Evolutionary conservation across 345 rosid genomes (phyloP).

Genomic region (Syzygium aromaticum): DNA sequence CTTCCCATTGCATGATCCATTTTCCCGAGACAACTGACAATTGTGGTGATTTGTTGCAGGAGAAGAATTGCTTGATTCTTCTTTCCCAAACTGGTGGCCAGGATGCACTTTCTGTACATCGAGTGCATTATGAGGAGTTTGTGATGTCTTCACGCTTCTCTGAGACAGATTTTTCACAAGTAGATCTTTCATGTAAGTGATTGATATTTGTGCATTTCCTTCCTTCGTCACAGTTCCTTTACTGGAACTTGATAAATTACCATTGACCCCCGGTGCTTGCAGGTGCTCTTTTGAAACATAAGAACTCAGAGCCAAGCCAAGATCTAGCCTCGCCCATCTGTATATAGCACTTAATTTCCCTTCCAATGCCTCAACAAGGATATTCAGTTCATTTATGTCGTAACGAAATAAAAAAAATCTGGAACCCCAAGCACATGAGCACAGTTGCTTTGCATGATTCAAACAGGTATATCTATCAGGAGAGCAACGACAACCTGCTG

Average conservation of each 20-base stretch:
- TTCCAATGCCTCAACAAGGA: conserved; percentile 94
- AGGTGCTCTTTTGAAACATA: conserved; percentile 29
- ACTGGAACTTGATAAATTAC: conserved; percentile 25
- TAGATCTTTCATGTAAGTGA: conserved; percentile 24
- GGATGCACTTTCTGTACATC: conserved; percentile 7
- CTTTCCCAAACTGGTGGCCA: conserved; percentile 15
- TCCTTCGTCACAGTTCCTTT: conserved; percentile 25
- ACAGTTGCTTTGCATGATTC: conserved; percentile 80
- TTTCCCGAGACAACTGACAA: conserved; percentile 33
- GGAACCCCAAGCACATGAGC: conserved; percentile 61
- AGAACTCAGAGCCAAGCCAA: conserved; percentile 79
- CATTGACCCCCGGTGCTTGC: conserved; percentile 11
- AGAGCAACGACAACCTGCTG: conserved; percentile 92
- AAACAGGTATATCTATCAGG: conserved; percentile 88
- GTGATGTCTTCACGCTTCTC: conserved; percentile 17
- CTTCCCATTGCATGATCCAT: conserved; percentile 11
- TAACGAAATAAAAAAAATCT: conserved; percentile 85
- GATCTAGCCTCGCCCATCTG: conserved; percentile 96
- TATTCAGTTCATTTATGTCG: conserved; percentile 64
- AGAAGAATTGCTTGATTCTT: conserved; percentile 16
- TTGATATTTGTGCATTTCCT: conserved; percentile 23
- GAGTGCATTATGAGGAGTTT: conserved; percentile 8
- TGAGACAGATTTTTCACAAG: conserved; percentile 25
- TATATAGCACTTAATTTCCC: conserved; percentile 92
- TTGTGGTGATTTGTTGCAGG: conserved; percentile 19